Evolutionary conservation across 2,329 filamentous ascomycete genomes (phyloP).

Genomic region (Fusarium acutatum): DNA sequence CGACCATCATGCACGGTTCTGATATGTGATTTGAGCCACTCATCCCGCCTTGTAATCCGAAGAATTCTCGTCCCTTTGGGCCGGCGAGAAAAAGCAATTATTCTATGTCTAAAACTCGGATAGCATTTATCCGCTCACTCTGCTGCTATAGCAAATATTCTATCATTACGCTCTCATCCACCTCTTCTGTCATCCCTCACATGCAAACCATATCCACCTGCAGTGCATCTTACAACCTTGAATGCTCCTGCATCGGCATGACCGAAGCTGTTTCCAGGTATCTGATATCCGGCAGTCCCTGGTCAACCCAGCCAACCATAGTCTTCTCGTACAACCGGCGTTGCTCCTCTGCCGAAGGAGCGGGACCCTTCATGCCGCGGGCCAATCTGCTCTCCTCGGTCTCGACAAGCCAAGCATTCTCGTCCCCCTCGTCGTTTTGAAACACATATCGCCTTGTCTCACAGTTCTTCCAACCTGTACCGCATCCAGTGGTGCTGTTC

Average conservation of each 20-base stretch:
- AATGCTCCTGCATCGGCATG: neutral
- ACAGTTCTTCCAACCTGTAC: constrained; percentile 28
- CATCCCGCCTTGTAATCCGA: accelerated
- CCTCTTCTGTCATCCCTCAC: neutral
- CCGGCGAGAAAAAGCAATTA: neutral
- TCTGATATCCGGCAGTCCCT: constrained; percentile 26
- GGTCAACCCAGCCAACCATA: constrained; percentile 24
- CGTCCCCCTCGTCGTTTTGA: constrained; percentile 8
- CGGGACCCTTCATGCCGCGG: constrained; percentile 6
- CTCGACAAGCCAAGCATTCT: constrained; percentile 28
- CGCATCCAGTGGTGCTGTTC: neutral
- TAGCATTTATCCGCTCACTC: neutral
- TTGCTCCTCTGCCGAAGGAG: constrained; percentile 19
- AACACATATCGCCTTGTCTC: constrained; percentile 28
- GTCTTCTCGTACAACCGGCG: constrained; percentile 13
- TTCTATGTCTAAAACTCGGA: neutral
- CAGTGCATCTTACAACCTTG: neutral
- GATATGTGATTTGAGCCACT: neutral
- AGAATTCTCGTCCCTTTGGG: neutral
- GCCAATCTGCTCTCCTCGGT: constrained; percentile 17
- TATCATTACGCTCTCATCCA: too few relatives aligned
- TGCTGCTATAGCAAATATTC: too few relatives aligned
- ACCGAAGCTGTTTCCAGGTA: constrained; percentile 13
- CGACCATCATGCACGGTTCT: neutral
- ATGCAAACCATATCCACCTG: neutral